Percentiles rank a stretch among this genome's conserved stretches.
Evolutionary conservation across 2,329 filamentous ascomycete genomes (phyloP).

Genomic region (Fusarium sp.): DNA sequence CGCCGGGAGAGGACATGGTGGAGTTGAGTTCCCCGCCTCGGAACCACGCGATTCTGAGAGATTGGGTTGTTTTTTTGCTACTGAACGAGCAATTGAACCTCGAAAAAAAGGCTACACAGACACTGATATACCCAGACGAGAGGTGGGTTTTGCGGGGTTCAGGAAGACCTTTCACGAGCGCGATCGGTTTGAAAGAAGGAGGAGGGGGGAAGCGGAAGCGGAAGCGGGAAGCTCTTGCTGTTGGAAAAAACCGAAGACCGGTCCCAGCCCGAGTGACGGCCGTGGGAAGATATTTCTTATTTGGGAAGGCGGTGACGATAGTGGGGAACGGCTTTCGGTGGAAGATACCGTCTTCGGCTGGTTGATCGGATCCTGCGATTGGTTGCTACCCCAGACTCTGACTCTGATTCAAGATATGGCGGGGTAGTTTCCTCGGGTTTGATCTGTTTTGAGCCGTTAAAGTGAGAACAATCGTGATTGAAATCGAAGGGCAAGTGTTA

Average conservation of each 20-base stretch:
- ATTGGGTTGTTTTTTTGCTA: constrained; percentile 12
- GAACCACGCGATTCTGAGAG: constrained; percentile 23
- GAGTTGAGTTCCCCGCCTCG: constrained; percentile 40
- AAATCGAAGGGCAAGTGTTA: neutral
- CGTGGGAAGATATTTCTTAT: constrained; percentile 23
- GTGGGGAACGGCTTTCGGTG: constrained; percentile 27
- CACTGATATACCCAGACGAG: constrained; percentile 16
- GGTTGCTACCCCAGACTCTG: constrained; percentile 27
- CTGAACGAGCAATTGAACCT: constrained; percentile 29
- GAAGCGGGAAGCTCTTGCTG: constrained; percentile 23
- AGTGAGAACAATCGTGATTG: neutral
- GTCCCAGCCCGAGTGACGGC: constrained; percentile 28
- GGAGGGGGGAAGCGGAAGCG: constrained; percentile 19
- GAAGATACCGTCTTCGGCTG: constrained; percentile 17
- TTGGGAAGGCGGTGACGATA: constrained; percentile 33
- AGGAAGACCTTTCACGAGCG: constrained; percentile 24
- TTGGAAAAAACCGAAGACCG: constrained; percentile 40
- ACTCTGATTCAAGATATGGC: constrained; percentile 1
- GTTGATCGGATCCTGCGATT: constrained; percentile 11
- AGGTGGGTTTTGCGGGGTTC: constrained; percentile 10
- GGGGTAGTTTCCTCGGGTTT: constrained; percentile 3
- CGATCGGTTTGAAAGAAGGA: constrained; percentile 26
- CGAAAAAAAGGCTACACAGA: constrained; percentile 10
- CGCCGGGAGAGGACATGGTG: constrained; percentile 46
- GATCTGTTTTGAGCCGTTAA: neutral